Percentiles rank a stretch among this genome's conserved stretches.
Evolutionary conservation across 2,329 filamentous ascomycete species (phyloP).

Genomic region (Ceratocystis albifundus): DNA sequence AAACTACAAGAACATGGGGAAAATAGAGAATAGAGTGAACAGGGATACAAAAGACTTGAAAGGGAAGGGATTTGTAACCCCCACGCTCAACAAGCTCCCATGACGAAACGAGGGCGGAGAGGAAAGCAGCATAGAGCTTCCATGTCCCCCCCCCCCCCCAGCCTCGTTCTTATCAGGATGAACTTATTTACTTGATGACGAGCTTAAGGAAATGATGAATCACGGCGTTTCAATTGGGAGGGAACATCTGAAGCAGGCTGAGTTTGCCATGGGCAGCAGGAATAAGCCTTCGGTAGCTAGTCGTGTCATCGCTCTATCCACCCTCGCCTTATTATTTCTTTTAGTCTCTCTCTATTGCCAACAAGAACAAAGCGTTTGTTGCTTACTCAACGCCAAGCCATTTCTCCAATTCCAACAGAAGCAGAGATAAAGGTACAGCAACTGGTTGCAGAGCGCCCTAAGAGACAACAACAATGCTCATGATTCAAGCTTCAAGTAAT

Average conservation of each 20-base stretch:
- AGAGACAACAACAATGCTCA: too few species aligned
- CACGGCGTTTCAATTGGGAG: background rate
- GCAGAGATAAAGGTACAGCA: too few species aligned
- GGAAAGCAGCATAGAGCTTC: background rate
- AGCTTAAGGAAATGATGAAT: too few species aligned
- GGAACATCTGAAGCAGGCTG: too few species aligned
- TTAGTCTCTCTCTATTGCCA: background rate
- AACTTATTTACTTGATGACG: background rate
- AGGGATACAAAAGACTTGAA: background rate
- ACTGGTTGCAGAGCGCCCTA: too few species aligned
- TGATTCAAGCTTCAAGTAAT: background rate
- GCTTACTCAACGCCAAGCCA: conserved; percentile 9
- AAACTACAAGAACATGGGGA: background rate
- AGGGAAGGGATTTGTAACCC: background rate
- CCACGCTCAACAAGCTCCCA: background rate
- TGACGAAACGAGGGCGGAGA: background rate
- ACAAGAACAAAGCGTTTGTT: conserved; percentile 8
- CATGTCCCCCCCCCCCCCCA: background rate
- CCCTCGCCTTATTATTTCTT: background rate
- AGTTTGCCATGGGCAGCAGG: too few species aligned
- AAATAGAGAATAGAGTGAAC: background rate
- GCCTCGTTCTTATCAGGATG: background rate
- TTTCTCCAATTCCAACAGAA: background rate
- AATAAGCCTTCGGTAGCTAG: background rate
- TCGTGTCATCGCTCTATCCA: background rate